Percentiles rank a stretch among this genome's conserved stretches.
Evolutionary conservation across 306 rosid genomes (phyloP).

Genomic region (Corylus heterophylla): DNA sequence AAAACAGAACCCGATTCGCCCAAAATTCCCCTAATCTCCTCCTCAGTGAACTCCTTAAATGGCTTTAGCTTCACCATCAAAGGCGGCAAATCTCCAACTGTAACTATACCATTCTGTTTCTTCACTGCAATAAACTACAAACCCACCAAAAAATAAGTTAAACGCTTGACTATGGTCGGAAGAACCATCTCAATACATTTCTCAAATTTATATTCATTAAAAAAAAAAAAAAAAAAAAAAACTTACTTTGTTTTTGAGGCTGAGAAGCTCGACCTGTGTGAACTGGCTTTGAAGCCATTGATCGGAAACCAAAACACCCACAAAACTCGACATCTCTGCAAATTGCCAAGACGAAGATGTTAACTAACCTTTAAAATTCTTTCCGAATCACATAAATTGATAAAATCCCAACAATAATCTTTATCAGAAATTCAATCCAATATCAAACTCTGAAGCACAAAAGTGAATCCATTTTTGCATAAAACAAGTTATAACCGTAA

Average conservation of each 20-base stretch:
- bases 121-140: slow-evolving; percentile 57
- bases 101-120: slow-evolving; percentile 74
- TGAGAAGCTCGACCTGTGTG: slow-evolving; percentile 93
- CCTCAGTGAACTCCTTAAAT: slow-evolving; percentile 60
- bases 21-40: slow-evolving; percentile 65
- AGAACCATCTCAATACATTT: not conserved
- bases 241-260: slow-evolving; percentile 77
- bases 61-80: slow-evolving; percentile 69
- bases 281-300: slow-evolving; percentile 94
- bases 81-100: slow-evolving; percentile 64
- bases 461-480: slow-evolving; percentile 22
- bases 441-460: slow-evolving; percentile 26
- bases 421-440: slow-evolving; percentile 15
- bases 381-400: slow-evolving; percentile 12
- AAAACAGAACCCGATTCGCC: slow-evolving; percentile 59
- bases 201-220: slow-evolving; percentile 5
- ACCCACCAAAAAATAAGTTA: slow-evolving; percentile 16
- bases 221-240: slow-evolving; percentile 13
- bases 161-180: slow-evolving; percentile 12
- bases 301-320: slow-evolving; percentile 82
- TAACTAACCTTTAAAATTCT: slow-evolving; percentile 22
- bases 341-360: slow-evolving; percentile 25
- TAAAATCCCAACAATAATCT: slow-evolving; percentile 15
- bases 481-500: slow-evolving; percentile 24
- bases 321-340: slow-evolving; percentile 70